Evolutionary conservation across 1,284 basidiomycete species (phyloP).

Genomic region (Anthracocystis setariae): DNA sequence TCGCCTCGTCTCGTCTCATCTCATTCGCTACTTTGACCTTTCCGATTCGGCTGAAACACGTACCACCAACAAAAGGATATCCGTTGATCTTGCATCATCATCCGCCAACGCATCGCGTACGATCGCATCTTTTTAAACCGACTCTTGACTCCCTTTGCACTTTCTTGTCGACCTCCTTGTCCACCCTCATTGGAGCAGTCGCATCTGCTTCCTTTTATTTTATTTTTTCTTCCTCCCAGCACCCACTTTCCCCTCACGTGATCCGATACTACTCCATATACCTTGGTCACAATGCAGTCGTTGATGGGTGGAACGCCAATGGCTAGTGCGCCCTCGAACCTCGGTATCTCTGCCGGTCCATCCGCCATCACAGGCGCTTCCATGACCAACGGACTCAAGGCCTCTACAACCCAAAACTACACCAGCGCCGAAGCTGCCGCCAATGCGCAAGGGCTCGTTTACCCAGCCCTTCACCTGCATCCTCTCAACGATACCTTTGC

Average conservation of each 20-base stretch:
- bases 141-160: constrained; percentile 1
- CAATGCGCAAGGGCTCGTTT: constrained; percentile 55
- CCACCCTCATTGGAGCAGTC: too few species aligned
- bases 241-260: not conserved
- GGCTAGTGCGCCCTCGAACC: constrained; percentile 51
- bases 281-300: constrained; percentile 36
- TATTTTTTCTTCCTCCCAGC: not conserved
- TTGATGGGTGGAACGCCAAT: constrained; percentile 49
- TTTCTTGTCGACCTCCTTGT: too few species aligned
- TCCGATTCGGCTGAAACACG: not conserved
- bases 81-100: not conserved
- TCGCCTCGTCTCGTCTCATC: not conserved
- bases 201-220: not conserved
- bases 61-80: not conserved
- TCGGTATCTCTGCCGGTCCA: constrained; percentile 40
- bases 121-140: not conserved
- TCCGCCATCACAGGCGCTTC: constrained; percentile 7
- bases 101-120: not conserved
- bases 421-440: constrained; percentile 38
- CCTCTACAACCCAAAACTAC: constrained; percentile 12
- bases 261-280: not conserved
- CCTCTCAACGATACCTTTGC: constrained; percentile 95
- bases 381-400: constrained; percentile 26
- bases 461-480: constrained; percentile 74
- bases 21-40: not conserved